Evolutionary conservation across 805 yeast genomes (phyloP).

Genomic region (Metschnikowia similis): DNA sequence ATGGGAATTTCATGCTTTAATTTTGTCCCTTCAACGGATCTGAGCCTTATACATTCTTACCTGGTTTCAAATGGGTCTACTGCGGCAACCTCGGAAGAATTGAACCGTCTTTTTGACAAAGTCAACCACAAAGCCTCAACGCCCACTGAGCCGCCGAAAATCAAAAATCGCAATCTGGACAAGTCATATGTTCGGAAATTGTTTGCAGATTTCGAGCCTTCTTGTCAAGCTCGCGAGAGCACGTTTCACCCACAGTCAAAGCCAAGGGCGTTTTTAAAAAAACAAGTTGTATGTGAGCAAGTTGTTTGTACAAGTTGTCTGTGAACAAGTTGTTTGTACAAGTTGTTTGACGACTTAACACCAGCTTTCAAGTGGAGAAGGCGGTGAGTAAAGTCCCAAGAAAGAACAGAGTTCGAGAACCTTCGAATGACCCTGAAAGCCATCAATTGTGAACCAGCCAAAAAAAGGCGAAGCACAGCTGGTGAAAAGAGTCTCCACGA

Average conservation of each 20-base stretch:
- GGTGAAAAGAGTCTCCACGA: neutral
- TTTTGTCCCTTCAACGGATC: slow-evolving; percentile 43
- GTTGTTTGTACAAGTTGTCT: too few relatives aligned
- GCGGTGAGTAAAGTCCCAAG: slow-evolving; percentile 7
- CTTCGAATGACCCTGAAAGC: neutral
- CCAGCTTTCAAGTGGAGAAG: slow-evolving; percentile 6
- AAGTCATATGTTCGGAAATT: slow-evolving; percentile 16
- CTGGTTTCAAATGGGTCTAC: slow-evolving; percentile 5
- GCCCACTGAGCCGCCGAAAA: slow-evolving; percentile 1
- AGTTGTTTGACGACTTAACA: slow-evolving; percentile 19
- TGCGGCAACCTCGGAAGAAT: neutral
- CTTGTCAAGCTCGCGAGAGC: neutral
- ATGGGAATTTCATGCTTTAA: slow-evolving; percentile 51
- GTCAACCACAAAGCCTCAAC: slow-evolving; percentile 5
- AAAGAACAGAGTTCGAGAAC: neutral
- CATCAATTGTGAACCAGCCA: neutral
- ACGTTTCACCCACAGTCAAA: neutral
- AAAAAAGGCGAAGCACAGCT: neutral
- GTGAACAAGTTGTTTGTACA: too few relatives aligned
- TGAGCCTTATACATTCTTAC: slow-evolving; percentile 31
- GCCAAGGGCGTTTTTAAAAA: slow-evolving; percentile 10
- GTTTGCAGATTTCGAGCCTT: slow-evolving; percentile 19
- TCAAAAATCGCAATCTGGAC: slow-evolving; percentile 5
- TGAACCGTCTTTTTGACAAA: slow-evolving; percentile 13
- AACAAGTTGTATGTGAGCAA: slow-evolving; percentile 27